A percentile compares a stretch with the other conserved stretches of the same genome.
Evolutionary conservation across 495 filamentous ascomycete genomes (phyloP).

Genomic region (Tuber calosporum): DNA sequence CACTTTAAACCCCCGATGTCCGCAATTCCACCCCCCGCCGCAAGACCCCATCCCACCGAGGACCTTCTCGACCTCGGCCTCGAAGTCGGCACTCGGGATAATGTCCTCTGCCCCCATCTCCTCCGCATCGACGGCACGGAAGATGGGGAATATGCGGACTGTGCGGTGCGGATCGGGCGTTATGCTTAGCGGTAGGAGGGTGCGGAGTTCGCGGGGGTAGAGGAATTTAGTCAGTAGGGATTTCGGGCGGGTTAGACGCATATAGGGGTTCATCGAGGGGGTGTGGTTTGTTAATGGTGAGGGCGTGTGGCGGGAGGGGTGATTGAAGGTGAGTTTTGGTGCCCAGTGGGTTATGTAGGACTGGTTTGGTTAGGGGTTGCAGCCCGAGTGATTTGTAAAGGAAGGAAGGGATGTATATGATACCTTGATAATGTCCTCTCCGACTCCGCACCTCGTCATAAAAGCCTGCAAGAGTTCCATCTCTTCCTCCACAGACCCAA

Average conservation of each 20-base stretch:
- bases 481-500: conserved; percentile 18
- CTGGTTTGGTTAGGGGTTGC: conserved; percentile 7
- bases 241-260: conserved; percentile 4
- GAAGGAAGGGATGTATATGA: not conserved
- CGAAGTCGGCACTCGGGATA: conserved; percentile 16
- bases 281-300: not conserved
- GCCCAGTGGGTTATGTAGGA: conserved; percentile 24
- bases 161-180: conserved; percentile 21
- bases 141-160: conserved; percentile 29
- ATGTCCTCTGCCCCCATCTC: conserved; percentile 24
- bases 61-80: conserved; percentile 28
- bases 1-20: conserved; percentile 24
- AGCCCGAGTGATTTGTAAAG: not conserved
- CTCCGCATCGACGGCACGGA: conserved; percentile 15
- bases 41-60: conserved; percentile 24
- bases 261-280: not conserved
- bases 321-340: conserved; percentile 12
- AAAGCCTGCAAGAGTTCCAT: conserved; percentile 10
- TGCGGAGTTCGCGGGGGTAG: conserved; percentile 20
- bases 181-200: conserved; percentile 24
- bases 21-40: conserved; percentile 25
- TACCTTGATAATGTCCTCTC: conserved; percentile 10
- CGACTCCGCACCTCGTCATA: conserved; percentile 26
- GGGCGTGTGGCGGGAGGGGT: not conserved
- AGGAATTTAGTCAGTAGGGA: conserved; percentile 32